These are phyloP conservation scores for Termitomyces sp. DNA, from an alignment of 768 basidiomycete species.

Conservation along the genomic window DNA sequence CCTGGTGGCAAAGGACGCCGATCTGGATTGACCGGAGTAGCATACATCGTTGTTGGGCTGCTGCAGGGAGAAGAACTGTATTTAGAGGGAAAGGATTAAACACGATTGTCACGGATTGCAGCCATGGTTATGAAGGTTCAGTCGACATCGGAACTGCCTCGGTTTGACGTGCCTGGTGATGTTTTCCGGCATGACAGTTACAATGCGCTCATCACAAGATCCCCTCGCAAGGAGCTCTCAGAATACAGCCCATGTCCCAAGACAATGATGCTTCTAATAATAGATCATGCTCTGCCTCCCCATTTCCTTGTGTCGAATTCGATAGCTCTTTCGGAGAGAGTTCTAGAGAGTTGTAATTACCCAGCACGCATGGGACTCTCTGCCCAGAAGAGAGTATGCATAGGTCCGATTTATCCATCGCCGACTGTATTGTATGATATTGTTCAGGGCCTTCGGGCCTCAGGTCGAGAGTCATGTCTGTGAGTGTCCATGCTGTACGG, in stretches of 20 bases:
- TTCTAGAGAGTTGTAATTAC: no score
- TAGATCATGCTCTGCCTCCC: neutral
- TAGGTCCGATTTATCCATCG: no score
- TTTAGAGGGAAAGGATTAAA: neutral
- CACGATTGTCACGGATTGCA: conserved; percentile 1
- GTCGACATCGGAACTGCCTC: neutral
- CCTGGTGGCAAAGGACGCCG: conserved; percentile 18
- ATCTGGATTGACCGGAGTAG: conserved; percentile 20
- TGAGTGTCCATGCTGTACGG: no score
- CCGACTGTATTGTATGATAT: neutral
- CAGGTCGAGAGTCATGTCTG: neutral
- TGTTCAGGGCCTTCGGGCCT: no score
- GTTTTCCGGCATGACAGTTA: neutral
- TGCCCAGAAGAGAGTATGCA: neutral
- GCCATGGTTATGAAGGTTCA: neutral
- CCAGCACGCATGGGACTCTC: neutral
- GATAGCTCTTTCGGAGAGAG: no score
- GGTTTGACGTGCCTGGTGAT: neutral
- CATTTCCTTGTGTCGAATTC: neutral
- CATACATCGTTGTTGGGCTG: conserved; percentile 4
- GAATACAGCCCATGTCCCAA: neutral
- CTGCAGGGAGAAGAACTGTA: neutral
- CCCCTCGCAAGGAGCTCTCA: neutral
- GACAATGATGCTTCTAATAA: no score
- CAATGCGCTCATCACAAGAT: neutral